Conservation (phyloP, 192 early-diverging fungal genomes). For the Linnemannia elongata region DNA sequence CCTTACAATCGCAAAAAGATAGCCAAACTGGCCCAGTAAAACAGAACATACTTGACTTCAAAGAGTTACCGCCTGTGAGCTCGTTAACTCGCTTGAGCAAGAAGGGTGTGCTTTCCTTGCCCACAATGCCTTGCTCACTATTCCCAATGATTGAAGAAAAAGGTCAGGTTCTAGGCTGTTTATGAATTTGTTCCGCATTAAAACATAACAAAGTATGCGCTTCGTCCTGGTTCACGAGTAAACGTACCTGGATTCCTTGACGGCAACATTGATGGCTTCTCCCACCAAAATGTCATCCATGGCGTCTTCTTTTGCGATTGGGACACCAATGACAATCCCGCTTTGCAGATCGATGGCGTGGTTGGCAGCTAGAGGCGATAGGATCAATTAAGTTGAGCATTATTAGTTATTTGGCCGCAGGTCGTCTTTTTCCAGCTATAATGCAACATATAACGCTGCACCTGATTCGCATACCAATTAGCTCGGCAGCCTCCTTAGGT, state of each 20-base stretch:
- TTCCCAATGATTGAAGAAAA: neutral
- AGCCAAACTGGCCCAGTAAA: neutral
- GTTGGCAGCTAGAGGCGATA: conserved; percentile 65
- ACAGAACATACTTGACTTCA: conserved; percentile 73
- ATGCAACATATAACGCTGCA: neutral
- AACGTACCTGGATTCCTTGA: conserved; percentile 76
- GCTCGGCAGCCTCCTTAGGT: conserved; percentile 64
- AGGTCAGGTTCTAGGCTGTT: neutral
- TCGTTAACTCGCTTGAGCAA: conserved; percentile 88
- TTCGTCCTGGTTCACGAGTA: neutral
- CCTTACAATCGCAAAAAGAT: neutral
- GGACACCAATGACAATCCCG: conserved; percentile 91
- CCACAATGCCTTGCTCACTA: conserved; percentile 72
- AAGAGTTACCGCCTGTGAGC: conserved; percentile 86
- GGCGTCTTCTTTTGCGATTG: conserved; percentile 82
- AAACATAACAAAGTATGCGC: neutral
- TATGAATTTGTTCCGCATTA: neutral
- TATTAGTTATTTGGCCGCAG: neutral
- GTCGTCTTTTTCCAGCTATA: neutral
- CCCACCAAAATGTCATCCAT: conserved; percentile 74
- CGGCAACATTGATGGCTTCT: conserved; percentile 76
- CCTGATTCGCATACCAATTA: conserved; percentile 62
- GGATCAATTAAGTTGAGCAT: neutral
- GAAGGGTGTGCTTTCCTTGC: conserved; percentile 95
- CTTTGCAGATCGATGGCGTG: conserved; percentile 73